These are phyloP conservation scores for Aaosphaeria arxii DNA, from an alignment of 2,329 filamentous ascomycete species.

Conservation along the genomic window DNA sequence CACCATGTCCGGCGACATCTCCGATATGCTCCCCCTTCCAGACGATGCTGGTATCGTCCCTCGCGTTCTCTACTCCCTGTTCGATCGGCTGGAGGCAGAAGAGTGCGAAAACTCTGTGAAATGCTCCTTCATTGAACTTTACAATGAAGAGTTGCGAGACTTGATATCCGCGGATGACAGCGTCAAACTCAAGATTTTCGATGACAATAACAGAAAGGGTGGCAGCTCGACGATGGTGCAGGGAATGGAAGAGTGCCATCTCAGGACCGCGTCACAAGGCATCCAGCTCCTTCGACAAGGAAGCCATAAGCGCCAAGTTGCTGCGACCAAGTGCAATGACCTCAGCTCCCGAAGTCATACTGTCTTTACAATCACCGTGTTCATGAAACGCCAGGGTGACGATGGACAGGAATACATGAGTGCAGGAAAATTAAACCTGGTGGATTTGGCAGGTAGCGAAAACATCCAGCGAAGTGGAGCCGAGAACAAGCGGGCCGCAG, in stretches of 20 bases:
- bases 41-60: slow-evolving; percentile 95
- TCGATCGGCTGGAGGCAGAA: slow-evolving; percentile 76
- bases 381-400: slow-evolving; percentile 77
- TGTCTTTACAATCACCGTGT: slow-evolving; percentile 92
- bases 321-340: slow-evolving; percentile 99
- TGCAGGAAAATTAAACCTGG: slow-evolving; percentile 90
- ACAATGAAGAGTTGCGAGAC: slow-evolving; percentile 95
- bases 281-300: slow-evolving; percentile 86
- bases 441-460: slow-evolving; percentile 94
- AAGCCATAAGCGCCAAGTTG: slow-evolving; percentile 94
- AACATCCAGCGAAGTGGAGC: slow-evolving; percentile 97
- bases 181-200: slow-evolving; percentile 90
- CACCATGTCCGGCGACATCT: slow-evolving; percentile 98
- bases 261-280: slow-evolving; percentile 78
- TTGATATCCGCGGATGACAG: slow-evolving; percentile 78
- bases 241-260: slow-evolving; percentile 95
- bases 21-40: slow-evolving; percentile 81
- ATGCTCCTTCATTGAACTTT: slow-evolving; percentile 97
- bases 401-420: slow-evolving; percentile 87
- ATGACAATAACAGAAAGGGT: slow-evolving; percentile 79
- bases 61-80: slow-evolving; percentile 81
- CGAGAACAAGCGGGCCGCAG: slow-evolving; percentile 94
- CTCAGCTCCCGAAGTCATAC: slow-evolving; percentile 96
- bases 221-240: slow-evolving; percentile 84
- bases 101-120: slow-evolving; percentile 85